phyloP scores from a whole-genome alignment of 2,329 filamentous ascomycete species.

The Exophiala calicioides region DNA sequence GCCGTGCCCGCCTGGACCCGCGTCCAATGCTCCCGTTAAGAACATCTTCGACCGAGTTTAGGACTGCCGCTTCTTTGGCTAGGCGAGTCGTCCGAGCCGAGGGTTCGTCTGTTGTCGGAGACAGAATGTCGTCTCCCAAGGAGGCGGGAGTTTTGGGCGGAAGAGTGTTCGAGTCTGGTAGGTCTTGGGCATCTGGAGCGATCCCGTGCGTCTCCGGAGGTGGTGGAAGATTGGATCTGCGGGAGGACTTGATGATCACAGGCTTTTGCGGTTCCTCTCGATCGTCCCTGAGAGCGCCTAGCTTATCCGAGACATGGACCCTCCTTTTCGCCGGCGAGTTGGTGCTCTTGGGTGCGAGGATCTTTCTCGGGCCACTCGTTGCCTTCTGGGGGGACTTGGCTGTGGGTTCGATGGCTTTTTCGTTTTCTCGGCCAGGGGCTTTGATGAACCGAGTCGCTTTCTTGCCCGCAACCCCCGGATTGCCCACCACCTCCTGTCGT shows the following conservation, averaged over 20 bases:
- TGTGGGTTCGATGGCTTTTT: slow-evolving; percentile 5
- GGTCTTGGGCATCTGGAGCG: not conserved
- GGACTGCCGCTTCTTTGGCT: slow-evolving; percentile 25
- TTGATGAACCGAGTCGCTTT: slow-evolving; percentile 29
- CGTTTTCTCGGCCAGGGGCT: slow-evolving; percentile 22
- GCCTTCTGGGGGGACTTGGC: slow-evolving; percentile 20
- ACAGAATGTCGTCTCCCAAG: slow-evolving; percentile 21
- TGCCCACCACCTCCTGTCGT: slow-evolving; percentile 16
- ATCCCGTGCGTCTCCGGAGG: slow-evolving; percentile 3
- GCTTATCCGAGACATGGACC: slow-evolving; percentile 19
- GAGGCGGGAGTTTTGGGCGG: slow-evolving; percentile 30
- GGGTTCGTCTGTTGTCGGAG: slow-evolving; percentile 30
- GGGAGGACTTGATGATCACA: not conserved
- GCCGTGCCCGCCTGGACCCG: slow-evolving; percentile 66
- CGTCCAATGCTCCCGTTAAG: slow-evolving; percentile 55
- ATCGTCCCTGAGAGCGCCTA: slow-evolving; percentile 9
- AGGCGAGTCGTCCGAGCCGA: slow-evolving; percentile 19
- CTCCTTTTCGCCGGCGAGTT: slow-evolving; percentile 31
- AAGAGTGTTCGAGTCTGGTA: slow-evolving; percentile 7
- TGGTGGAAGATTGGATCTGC: slow-evolving; percentile 8
- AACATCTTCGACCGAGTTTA: slow-evolving; percentile 33
- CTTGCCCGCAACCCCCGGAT: slow-evolving; percentile 13
- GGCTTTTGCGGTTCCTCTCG: slow-evolving; percentile 7
- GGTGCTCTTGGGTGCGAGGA: slow-evolving; percentile 31
- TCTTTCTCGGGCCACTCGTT: slow-evolving; percentile 18